A percentile compares a stretch with the other conserved stretches of the same genome.
These are phyloP conservation scores for Moesziomyces antarcticus DNA, from an alignment of 1,284 basidiomycete species.

Conservation along the genomic window DNA sequence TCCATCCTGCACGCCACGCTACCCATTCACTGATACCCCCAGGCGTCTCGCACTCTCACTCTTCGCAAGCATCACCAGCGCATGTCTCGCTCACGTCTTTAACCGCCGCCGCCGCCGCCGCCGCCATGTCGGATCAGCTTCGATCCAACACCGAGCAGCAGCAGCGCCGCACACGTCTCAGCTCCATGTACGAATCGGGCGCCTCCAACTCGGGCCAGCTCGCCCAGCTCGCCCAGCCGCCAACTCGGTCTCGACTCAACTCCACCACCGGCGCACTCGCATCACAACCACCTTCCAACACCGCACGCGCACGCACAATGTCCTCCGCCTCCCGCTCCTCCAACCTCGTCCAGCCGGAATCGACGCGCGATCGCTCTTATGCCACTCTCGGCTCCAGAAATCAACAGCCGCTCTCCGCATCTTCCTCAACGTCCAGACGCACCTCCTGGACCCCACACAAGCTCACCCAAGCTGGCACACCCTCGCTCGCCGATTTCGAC, in stretches of 20 bases:
- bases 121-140: constrained; percentile 29
- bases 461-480: constrained; percentile 6
- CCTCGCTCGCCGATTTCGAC: constrained; percentile 27
- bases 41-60: too few species aligned
- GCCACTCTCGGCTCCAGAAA: constrained; percentile 24
- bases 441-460: constrained; percentile 39
- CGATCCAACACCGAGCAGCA: constrained; percentile 13
- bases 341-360: not conserved
- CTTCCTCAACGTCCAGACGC: constrained; percentile 17
- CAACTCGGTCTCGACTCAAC: constrained; percentile 5
- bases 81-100: constrained; percentile 11
- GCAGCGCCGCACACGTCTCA: constrained; percentile 15
- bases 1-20: too few species aligned
- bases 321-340: constrained; percentile 15
- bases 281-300: constrained; percentile 9
- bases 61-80: constrained; percentile 1
- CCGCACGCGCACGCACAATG: constrained; percentile 27
- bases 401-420: constrained; percentile 7
- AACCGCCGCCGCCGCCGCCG: too few species aligned
- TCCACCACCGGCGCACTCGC: constrained; percentile 1
- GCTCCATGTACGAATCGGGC: constrained; percentile 22
- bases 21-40: too few species aligned
- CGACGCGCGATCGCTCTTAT: constrained; percentile 15
- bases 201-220: constrained; percentile 10
- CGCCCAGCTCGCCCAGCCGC: not conserved